Conservation (phyloP, 176 grass and related monocot species). For the Rhynchospora tenuis region DNA sequence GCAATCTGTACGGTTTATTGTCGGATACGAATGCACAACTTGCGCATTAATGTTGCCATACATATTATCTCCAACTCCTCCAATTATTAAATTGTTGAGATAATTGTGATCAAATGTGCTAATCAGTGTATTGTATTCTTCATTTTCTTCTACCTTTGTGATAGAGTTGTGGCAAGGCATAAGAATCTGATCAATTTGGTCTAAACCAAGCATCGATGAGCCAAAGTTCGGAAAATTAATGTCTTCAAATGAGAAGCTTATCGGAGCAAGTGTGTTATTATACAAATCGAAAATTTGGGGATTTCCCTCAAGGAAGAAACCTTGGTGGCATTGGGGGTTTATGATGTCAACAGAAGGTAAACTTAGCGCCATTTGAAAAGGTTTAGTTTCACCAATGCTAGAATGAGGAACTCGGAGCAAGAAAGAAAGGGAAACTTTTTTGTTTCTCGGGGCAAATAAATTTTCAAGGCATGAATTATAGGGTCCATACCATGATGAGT, state of each 20-base stretch:
- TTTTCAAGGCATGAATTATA: not conserved
- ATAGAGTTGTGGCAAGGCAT: not conserved
- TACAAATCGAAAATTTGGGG: not conserved
- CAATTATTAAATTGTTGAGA: not conserved
- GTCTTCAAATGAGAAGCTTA: not conserved
- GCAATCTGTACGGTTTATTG: not conserved
- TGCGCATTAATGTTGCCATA: not conserved
- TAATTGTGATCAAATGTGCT: conserved; percentile 8
- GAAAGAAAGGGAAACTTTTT: not conserved
- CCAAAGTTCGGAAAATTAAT: not conserved
- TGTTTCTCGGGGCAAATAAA: not conserved
- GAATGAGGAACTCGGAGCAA: not conserved
- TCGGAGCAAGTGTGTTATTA: not conserved
- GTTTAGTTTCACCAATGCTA: not conserved
- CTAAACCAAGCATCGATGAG: not conserved
- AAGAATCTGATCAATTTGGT: conserved; percentile 7
- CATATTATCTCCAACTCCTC: not conserved
- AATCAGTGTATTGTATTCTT: not conserved
- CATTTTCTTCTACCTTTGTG: not conserved
- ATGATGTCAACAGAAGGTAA: conserved; percentile 22
- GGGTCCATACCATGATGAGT: not conserved
- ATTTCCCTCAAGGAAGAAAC: conserved; percentile 12
- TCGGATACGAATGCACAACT: not conserved
- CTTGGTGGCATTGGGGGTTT: conserved; percentile 1
- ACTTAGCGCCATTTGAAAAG: conserved; percentile 21